phyloP scores from a whole-genome alignment of 208 protist genomes.

The Dictyostelium gargantuum region DNA sequence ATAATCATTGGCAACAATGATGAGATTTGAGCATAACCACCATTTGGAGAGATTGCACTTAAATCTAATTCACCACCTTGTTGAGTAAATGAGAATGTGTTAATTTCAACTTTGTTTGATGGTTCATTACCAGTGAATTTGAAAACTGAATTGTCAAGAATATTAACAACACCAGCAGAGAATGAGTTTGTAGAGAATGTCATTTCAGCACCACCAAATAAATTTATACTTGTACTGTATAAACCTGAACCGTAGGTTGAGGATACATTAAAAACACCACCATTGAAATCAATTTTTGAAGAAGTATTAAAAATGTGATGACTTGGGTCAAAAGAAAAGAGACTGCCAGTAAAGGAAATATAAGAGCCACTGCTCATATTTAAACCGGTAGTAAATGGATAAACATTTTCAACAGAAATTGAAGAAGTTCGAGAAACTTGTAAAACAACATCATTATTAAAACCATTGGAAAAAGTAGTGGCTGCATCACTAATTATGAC shows the following conservation, averaged over 20 bases:
- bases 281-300: not conserved
- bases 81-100: not conserved
- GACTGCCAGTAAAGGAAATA: not conserved
- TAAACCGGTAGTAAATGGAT: not conserved
- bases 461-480: not conserved
- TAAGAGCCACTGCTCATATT: not conserved
- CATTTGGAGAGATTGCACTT: not conserved
- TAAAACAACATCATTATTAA: too few relatives aligned
- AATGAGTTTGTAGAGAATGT: too few relatives aligned
- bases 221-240: not conserved
- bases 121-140: not conserved
- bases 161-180: too few relatives aligned
- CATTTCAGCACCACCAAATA: not conserved
- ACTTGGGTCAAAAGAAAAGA: not conserved
- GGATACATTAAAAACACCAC: not conserved
- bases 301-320: not conserved
- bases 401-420: not conserved
- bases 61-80: not conserved
- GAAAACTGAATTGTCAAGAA: not conserved
- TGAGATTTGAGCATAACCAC: not conserved
- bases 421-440: not conserved
- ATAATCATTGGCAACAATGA: not conserved
- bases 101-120: not conserved
- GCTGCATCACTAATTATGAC: not conserved
- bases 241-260: not conserved